Percentiles rank a stretch among this genome's conserved stretches.
Conservation (phyloP, 768 basidiomycete genomes). For the Suillus luteus region DNA sequence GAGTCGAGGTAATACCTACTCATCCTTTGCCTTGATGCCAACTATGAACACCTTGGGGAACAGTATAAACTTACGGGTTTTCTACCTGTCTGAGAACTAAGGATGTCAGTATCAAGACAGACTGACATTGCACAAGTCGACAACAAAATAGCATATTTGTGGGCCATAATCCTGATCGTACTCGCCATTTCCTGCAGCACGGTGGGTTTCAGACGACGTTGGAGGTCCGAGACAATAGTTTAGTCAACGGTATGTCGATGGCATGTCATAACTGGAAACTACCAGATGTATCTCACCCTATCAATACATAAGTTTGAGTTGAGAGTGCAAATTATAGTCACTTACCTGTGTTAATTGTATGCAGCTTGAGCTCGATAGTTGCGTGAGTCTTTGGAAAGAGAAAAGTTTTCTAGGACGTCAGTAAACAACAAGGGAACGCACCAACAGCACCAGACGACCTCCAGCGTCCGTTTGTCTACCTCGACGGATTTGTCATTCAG, state of each 20-base stretch:
- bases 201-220: conserved; percentile 71
- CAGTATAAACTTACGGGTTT: conserved; percentile 69
- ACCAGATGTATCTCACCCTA: conserved; percentile 71
- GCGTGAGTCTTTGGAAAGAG: conserved; percentile 60
- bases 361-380: conserved; percentile 72
- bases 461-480: conserved; percentile 76
- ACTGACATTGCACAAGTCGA: conserved; percentile 71
- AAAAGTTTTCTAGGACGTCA: background rate
- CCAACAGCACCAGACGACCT: conserved; percentile 75
- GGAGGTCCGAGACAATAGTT: conserved; percentile 50
- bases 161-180: conserved; percentile 79
- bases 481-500: background rate
- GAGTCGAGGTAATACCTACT: conserved; percentile 29
- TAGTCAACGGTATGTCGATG: background rate
- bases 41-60: conserved; percentile 85
- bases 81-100: conserved; percentile 50
- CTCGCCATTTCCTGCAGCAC: conserved; percentile 68
- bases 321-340: background rate
- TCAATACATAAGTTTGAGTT: background rate
- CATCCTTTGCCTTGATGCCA: conserved; percentile 66
- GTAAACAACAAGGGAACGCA: conserved; percentile 27
- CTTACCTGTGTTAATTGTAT: conserved; percentile 72
- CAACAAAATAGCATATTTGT: conserved; percentile 76
- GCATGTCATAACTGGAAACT: conserved; percentile 66
- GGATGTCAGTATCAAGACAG: background rate